Conservation (phyloP, 176 grass and related monocot genomes). For the Alloteropsis semialata region DNA sequence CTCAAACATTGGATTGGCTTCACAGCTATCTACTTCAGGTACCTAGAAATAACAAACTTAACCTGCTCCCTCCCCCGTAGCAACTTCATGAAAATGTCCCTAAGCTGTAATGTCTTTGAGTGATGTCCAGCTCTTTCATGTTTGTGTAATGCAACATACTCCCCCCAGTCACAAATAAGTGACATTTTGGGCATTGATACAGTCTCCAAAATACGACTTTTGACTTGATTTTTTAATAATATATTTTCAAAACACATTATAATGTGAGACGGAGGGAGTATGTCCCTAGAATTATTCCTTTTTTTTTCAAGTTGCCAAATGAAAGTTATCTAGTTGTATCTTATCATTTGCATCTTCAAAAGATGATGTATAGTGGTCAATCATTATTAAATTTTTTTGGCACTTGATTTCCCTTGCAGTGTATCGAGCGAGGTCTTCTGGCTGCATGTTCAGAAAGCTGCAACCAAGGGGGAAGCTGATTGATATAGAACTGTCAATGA, state of each 20-base stretch:
- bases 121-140: not conserved
- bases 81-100: not conserved
- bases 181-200: not conserved
- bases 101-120: not conserved
- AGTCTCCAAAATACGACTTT: not conserved
- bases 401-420: constrained; percentile 33
- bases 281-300: not conserved
- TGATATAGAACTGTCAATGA: not conserved
- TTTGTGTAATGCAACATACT: not conserved
- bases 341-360: not conserved
- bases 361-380: not conserved
- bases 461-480: constrained; percentile 22
- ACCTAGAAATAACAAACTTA: constrained; percentile 16
- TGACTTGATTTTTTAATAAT: no score
- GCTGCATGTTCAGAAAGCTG: constrained; percentile 47
- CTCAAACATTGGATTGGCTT: constrained; percentile 89
- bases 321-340: not conserved
- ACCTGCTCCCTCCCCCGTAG: not conserved
- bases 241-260: no score
- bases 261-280: no score
- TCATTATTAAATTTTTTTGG: not conserved
- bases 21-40: constrained; percentile 97
- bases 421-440: constrained; percentile 62
- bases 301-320: not conserved
- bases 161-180: not conserved